A percentile compares a stretch with the other conserved stretches of the same genome.
These are phyloP conservation scores for Taphrina pruni DNA, from an alignment of 1,139 yeast species.

Conservation along the genomic window DNA sequence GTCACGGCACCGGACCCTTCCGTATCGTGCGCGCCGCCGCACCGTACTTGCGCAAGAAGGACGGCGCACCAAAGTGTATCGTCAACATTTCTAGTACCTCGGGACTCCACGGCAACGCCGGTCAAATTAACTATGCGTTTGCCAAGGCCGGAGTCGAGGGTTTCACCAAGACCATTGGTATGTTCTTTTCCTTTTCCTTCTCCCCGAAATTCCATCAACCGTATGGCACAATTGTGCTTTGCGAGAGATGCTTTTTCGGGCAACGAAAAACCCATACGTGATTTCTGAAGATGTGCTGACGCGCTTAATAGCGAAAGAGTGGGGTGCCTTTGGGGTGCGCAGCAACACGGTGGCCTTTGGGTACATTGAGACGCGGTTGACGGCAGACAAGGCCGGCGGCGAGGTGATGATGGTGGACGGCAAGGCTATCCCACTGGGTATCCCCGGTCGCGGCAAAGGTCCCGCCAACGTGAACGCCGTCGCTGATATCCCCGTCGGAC, in stretches of 20 bases:
- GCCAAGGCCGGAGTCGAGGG: conserved; percentile 79
- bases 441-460: conserved; percentile 39
- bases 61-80: conserved; percentile 54
- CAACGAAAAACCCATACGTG: too few species aligned
- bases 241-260: too few species aligned
- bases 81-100: conserved; percentile 93
- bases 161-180: conserved; percentile 69
- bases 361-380: conserved; percentile 41
- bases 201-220: too few species aligned
- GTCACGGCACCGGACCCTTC: conserved; percentile 83
- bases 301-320: conserved; percentile 48
- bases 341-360: conserved; percentile 40
- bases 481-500: conserved; percentile 37
- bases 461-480: conserved; percentile 34
- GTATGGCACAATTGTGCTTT: too few species aligned
- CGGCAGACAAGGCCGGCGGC: conserved; percentile 39
- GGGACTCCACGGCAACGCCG: conserved; percentile 96
- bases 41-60: conserved; percentile 35
- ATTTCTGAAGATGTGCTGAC: too few species aligned
- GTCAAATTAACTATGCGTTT: conserved; percentile 94
- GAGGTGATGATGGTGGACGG: conserved; percentile 41
- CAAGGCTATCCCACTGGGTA: conserved; percentile 35
- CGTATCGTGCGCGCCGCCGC: conserved; percentile 78
- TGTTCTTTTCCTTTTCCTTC: conserved; percentile 55
- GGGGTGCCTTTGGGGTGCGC: conserved; percentile 41